phyloP scores from a whole-genome alignment of 2,329 filamentous ascomycete species.

The Arthrobotrys iridis region DNA sequence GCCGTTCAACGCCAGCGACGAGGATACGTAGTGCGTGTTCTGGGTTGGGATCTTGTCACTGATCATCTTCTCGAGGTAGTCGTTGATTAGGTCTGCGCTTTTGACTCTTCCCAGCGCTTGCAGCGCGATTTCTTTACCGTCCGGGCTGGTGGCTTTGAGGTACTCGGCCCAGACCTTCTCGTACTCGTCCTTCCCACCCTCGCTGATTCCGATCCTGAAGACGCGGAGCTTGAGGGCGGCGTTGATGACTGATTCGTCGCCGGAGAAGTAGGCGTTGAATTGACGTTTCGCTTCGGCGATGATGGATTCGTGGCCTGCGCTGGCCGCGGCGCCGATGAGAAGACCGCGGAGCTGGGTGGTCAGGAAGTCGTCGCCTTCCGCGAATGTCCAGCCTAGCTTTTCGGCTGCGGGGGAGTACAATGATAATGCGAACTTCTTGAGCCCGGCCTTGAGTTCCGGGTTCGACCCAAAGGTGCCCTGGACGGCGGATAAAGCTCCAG shows the following conservation, averaged over 20 bases:
- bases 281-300: constrained; percentile 78
- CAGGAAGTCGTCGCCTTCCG: constrained; percentile 81
- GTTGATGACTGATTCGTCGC: constrained; percentile 76
- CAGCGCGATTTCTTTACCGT: constrained; percentile 88
- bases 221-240: constrained; percentile 82
- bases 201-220: constrained; percentile 80
- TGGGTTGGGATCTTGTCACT: constrained; percentile 84
- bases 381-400: constrained; percentile 85
- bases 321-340: constrained; percentile 78
- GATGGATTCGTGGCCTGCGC: constrained; percentile 78
- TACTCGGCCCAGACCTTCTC: constrained; percentile 85
- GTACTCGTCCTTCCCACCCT: constrained; percentile 75
- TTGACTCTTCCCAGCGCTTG: constrained; percentile 78
- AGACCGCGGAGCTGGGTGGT: constrained; percentile 83
- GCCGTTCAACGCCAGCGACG: constrained; percentile 76
- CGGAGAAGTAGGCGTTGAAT: constrained; percentile 80
- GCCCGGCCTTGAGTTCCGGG: constrained; percentile 71
- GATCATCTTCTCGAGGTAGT: constrained; percentile 78
- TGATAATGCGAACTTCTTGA: constrained; percentile 81
- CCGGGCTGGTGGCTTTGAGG: constrained; percentile 81
- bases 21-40: constrained; percentile 86
- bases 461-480: constrained; percentile 85
- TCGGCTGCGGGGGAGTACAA: constrained; percentile 79
- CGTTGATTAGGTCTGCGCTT: constrained; percentile 73
- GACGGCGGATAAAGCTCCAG: constrained; percentile 78